Evolutionary conservation across 345 rosid species (phyloP).

Genomic region (Salix arbutifolia): DNA sequence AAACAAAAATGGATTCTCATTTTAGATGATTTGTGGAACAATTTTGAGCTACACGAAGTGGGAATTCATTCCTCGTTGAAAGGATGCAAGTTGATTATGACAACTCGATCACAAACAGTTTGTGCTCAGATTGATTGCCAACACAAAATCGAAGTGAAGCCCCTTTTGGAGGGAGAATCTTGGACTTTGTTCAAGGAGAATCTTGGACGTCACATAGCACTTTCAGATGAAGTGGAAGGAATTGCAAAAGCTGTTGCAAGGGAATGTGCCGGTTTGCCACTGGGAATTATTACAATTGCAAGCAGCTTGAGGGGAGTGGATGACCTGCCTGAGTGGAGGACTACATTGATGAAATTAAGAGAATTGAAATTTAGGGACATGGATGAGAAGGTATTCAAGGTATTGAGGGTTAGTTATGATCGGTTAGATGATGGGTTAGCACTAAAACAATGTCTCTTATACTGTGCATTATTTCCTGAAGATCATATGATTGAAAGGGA

Average conservation of each 20-base stretch:
- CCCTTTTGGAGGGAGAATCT: background rate
- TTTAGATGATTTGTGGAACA: background rate
- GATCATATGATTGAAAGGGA: background rate
- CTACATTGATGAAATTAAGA: too few relatives aligned
- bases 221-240: background rate
- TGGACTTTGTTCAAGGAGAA: background rate
- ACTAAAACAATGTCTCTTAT: slow-evolving; percentile 14
- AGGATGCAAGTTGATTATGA: background rate
- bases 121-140: background rate
- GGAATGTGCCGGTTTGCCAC: background rate
- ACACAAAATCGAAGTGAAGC: too few relatives aligned
- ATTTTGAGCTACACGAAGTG: background rate
- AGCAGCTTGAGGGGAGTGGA: background rate
- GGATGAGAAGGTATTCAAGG: too few relatives aligned
- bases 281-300: background rate
- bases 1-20: too few relatives aligned
- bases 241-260: background rate
- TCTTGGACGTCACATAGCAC: background rate
- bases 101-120: background rate
- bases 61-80: background rate
- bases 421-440: too few relatives aligned
- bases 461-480: slow-evolving; percentile 17
- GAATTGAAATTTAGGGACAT: too few relatives aligned
- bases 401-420: too few relatives aligned
- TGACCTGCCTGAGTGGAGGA: slow-evolving; percentile 17